phyloP scores from a whole-genome alignment of 768 basidiomycete genomes.

The Phallus indusiatus region DNA sequence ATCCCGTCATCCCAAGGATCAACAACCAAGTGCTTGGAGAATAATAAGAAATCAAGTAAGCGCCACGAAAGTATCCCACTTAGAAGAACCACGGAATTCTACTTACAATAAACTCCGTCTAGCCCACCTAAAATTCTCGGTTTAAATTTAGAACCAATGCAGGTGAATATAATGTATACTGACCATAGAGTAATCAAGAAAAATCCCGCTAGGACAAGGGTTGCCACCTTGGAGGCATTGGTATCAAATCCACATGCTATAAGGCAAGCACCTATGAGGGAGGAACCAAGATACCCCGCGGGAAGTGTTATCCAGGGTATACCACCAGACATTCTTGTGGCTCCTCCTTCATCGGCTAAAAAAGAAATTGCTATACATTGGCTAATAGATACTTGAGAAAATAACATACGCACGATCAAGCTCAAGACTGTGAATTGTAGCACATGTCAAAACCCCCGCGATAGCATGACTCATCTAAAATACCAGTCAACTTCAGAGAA shows the following conservation, averaged over 20 bases:
- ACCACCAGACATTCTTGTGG: constrained; percentile 81
- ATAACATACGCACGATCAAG: constrained; percentile 60
- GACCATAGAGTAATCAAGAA: constrained; percentile 81
- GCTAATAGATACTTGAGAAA: neutral
- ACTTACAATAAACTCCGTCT: neutral
- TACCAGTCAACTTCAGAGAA: neutral
- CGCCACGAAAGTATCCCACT: constrained; percentile 39
- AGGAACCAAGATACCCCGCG: constrained; percentile 79
- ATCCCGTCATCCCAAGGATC: constrained; percentile 67
- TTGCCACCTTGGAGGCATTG: constrained; percentile 79
- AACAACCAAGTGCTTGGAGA: constrained; percentile 65
- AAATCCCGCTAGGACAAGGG: constrained; percentile 70
- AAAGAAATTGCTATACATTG: neutral
- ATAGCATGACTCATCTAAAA: constrained; percentile 79
- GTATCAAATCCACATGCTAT: constrained; percentile 87
- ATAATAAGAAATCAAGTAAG: constrained; percentile 34
- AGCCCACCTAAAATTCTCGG: neutral
- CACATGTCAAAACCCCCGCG: constrained; percentile 72
- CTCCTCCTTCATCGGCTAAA: constrained; percentile 79
- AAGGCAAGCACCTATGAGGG: constrained; percentile 76
- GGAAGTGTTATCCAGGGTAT: constrained; percentile 74
- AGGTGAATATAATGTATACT: constrained; percentile 10
- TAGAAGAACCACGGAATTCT: neutral
- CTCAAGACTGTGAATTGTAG: constrained; percentile 76
- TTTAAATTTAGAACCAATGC: neutral